Evolutionary conservation across 2,329 filamentous ascomycete genomes (phyloP).

Genomic region (Dactylonectria estremocensis): DNA sequence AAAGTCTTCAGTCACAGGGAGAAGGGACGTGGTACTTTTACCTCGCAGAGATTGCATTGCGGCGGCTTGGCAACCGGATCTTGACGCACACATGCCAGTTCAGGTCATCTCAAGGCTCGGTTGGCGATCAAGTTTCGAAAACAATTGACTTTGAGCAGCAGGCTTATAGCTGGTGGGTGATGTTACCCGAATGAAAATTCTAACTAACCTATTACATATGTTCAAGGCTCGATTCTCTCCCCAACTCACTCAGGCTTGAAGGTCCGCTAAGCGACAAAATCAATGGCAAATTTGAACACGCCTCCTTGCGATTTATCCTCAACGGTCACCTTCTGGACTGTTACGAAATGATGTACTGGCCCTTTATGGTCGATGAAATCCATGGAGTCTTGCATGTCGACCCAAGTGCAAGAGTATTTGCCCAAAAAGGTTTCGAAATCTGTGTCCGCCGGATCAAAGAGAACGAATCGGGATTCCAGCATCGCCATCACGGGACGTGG

Average conservation of each 20-base stretch:
- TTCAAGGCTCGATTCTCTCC: constrained; percentile 1
- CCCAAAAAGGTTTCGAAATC: constrained; percentile 2
- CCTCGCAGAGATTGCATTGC: constrained; percentile 18
- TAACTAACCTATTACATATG: neutral
- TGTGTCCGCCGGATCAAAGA: constrained; percentile 1
- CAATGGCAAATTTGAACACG: neutral
- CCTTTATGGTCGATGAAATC: constrained; percentile 5
- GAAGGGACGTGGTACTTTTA: constrained; percentile 24
- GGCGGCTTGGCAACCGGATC: constrained; percentile 10
- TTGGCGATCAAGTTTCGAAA: neutral
- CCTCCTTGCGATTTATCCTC: constrained; percentile 12
- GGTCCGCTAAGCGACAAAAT: neutral
- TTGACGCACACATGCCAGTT: constrained; percentile 8
- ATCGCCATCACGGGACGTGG: constrained; percentile 17
- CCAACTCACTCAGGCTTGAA: neutral
- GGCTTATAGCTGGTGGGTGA: constrained; percentile 14
- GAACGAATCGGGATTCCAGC: constrained; percentile 7
- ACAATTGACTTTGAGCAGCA: constrained; percentile 19
- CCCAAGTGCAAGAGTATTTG: neutral
- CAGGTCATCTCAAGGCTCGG: neutral
- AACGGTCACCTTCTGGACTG: constrained; percentile 18
- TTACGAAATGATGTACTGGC: constrained; percentile 25
- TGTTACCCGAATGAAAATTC: neutral
- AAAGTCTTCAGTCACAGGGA: constrained; percentile 10
- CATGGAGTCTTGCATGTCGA: neutral